A percentile compares a stretch with the other conserved stretches of the same genome.
Evolutionary conservation across 345 rosid genomes (phyloP).

Genomic region (Eucalyptus microcorys): DNA sequence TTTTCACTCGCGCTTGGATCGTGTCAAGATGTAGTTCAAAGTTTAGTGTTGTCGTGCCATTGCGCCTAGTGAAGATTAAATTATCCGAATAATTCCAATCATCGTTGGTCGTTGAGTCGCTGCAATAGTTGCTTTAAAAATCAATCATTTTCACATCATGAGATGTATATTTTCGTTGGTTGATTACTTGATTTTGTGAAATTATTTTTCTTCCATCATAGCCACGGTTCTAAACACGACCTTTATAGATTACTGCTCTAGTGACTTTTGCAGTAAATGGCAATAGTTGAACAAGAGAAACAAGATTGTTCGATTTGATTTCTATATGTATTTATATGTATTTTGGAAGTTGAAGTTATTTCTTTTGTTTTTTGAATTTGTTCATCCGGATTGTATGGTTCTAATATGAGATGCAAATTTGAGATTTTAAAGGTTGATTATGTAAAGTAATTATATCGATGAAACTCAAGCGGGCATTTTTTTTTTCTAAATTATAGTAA

Average conservation of each 20-base stretch:
- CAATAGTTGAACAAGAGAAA: background rate
- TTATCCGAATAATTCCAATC: background rate
- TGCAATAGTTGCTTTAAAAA: background rate
- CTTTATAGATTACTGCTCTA: accelerated
- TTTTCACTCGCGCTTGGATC: background rate
- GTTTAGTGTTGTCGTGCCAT: background rate
- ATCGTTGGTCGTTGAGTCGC: background rate
- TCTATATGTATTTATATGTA: background rate
- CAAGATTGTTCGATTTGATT: background rate
- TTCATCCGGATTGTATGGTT: background rate
- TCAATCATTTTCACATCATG: no score
- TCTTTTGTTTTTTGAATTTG: background rate
- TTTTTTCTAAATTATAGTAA: background rate
- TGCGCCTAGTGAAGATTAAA: background rate
- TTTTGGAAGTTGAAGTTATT: background rate
- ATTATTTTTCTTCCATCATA: no score
- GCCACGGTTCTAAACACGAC: accelerated
- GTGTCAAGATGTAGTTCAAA: background rate
- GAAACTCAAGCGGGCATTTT: background rate
- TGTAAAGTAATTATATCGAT: background rate
- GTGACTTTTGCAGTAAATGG: no score
- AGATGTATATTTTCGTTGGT: accelerated
- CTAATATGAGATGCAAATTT: background rate
- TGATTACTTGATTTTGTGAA: accelerated
- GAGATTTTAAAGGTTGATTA: background rate